Evolutionary conservation across 2,329 filamentous ascomycete species (phyloP), one percentile per base, ranked within the genome.

Genomic region (Fusarium ramigenum): DNA sequence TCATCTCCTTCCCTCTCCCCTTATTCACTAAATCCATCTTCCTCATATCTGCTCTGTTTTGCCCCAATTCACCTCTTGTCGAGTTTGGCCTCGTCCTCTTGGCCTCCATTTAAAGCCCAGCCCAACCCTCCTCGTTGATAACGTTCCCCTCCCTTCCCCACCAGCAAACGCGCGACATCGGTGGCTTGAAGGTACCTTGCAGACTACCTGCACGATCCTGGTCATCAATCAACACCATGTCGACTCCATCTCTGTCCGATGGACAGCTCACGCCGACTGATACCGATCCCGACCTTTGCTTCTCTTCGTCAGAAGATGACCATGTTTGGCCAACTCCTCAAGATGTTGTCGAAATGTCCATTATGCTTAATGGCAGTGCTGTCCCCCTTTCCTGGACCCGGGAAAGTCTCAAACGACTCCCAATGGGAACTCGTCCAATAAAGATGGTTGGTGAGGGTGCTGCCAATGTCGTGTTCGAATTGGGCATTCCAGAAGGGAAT

Each of bases 391-490:
- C 74, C 4, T 78, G 75, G 75, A 72, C 73, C 60, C 76, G 75
- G 40, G 69, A 73, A 44, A 59, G 71, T 15, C 68, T 83, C 62
- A 82, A 79, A 69, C 76, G 76, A 25, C 79, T 84, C 10, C 82
- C 82, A 32, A 71, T 67, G 49, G 81, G 80, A 36, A 79, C 80
- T 43, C 79, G 76, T 32, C 80, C 82, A 19, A 70, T 82, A 57
- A 79, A 80, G 59, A 83, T 89, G 64, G 81, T 90, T 28, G 88
- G 87, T 32, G 93, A 96, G 80, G 93, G 93, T 30, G 91, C 92
- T 30, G 93, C 93, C 60, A 96, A 96, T 80, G 87, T 92, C 58
- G 91, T 95, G 70, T 95, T 93, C 78, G 87, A 87, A 74, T 86
- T 93, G 63, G 83, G 84, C 50, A 68, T 85, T 25, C 81, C 83